phyloP scores from a whole-genome alignment of 441 rosid species.

The Bocquillonia castaneifolia region DNA sequence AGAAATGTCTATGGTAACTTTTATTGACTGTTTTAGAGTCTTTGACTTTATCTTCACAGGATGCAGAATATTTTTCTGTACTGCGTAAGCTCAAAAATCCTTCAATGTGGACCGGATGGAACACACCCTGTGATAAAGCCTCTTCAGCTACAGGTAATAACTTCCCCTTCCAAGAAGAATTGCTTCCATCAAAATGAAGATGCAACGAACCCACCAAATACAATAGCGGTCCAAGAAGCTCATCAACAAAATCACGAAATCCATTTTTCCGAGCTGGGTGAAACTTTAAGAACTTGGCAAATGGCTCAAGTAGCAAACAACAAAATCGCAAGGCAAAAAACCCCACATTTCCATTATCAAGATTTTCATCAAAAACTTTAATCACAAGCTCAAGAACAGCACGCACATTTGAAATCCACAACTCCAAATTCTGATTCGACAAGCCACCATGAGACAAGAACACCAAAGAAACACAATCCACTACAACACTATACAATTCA shows the following conservation, averaged over 20 bases:
- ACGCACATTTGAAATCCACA: conserved; percentile 61
- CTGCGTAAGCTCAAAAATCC: conserved; percentile 65
- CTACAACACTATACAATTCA: conserved; percentile 42
- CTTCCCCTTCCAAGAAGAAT: conserved; percentile 26
- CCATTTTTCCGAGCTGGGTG: conserved; percentile 62
- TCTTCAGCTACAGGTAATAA: conserved; percentile 54
- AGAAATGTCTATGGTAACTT: conserved; percentile 87
- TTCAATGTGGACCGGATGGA: conserved; percentile 73
- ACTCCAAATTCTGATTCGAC: conserved; percentile 59
- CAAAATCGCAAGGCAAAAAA: conserved; percentile 47
- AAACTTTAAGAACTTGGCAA: conserved; percentile 61
- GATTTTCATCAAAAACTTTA: conserved; percentile 37
- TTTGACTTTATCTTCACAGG: conserved; percentile 33
- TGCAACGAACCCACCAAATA: conserved; percentile 47
- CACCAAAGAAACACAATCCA: conserved; percentile 58
- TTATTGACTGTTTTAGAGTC: conserved; percentile 38
- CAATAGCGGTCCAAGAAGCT: conserved; percentile 70
- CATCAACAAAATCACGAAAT: conserved; percentile 52
- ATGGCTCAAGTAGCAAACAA: conserved; percentile 72
- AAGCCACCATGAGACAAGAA: conserved; percentile 55
- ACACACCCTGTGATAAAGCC: conserved; percentile 63
- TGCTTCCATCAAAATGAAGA: conserved; percentile 29
- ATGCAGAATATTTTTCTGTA: conserved; percentile 48
- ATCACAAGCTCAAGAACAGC: conserved; percentile 50
- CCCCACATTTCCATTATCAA: conserved; percentile 37